Conservation (phyloP, 805 yeast species). For the Candida wancherniae region DNA sequence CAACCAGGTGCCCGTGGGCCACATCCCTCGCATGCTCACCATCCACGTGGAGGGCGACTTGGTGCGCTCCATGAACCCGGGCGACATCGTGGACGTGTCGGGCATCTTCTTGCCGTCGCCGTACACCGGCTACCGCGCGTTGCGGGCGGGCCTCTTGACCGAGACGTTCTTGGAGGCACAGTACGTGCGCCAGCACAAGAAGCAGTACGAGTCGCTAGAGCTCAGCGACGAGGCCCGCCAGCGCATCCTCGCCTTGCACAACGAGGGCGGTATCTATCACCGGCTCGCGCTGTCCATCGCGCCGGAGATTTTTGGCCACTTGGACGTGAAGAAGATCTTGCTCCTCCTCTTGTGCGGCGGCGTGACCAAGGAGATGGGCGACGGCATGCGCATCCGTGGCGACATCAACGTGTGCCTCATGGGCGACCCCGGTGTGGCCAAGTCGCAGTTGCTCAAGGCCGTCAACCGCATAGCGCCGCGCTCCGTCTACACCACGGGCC, state of each 20-base stretch:
- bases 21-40: slow-evolving; percentile 83
- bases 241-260: slow-evolving; percentile 51
- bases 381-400: slow-evolving; percentile 96
- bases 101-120: slow-evolving; percentile 94
- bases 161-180: slow-evolving; percentile 93
- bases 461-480: slow-evolving; percentile 92
- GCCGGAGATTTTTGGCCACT: slow-evolving; percentile 94
- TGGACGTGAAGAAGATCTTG: slow-evolving; percentile 88
- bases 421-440: slow-evolving; percentile 99
- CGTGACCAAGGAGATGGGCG: slow-evolving; percentile 89
- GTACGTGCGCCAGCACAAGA: slow-evolving; percentile 78
- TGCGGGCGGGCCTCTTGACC: slow-evolving; percentile 87
- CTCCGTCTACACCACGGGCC: slow-evolving; percentile 95
- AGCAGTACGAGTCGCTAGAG: slow-evolving; percentile 67
- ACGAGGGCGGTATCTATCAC: slow-evolving; percentile 69
- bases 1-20: slow-evolving; percentile 96
- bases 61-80: slow-evolving; percentile 85
- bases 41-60: slow-evolving; percentile 90
- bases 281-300: slow-evolving; percentile 86
- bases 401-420: slow-evolving; percentile 91
- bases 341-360: slow-evolving; percentile 87
- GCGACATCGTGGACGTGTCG: slow-evolving; percentile 88
- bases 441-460: slow-evolving; percentile 89
- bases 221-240: slow-evolving; percentile 52
- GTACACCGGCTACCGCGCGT: slow-evolving; percentile 90